A percentile compares a stretch with the other conserved stretches of the same genome.
These are phyloP conservation scores for Firmiana major DNA, from an alignment of 345 rosid species.

Conservation along the genomic window DNA sequence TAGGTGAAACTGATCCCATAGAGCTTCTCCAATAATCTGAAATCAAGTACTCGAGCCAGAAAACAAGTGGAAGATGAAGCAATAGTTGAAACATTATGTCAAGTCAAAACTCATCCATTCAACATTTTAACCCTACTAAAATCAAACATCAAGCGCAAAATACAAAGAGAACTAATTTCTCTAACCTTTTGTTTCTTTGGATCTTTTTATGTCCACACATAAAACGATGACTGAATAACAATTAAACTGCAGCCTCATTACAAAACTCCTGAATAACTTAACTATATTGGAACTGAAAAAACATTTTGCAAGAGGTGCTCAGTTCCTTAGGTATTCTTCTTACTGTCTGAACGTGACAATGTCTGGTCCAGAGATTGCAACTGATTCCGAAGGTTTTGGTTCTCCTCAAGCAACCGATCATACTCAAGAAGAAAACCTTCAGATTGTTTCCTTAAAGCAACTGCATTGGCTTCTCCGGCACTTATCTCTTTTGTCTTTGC, in stretches of 20 bases:
- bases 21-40: not conserved
- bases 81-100: not conserved
- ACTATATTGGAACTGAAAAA: not conserved
- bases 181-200: not conserved
- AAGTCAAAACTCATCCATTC: conserved; percentile 19
- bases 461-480: conserved; percentile 63
- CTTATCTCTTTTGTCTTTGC: conserved; percentile 46
- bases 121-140: not conserved
- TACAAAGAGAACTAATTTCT: not conserved
- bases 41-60: conserved; percentile 10
- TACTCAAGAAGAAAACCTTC: conserved; percentile 94
- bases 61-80: not conserved
- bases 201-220: not conserved
- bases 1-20: conserved; percentile 31
- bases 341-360: conserved; percentile 54
- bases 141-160: too few relatives aligned
- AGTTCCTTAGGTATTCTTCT: conserved; percentile 57
- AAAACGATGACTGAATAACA: conserved; percentile 8
- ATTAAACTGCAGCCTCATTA: conserved; percentile 9
- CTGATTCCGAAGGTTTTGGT: conserved; percentile 61
- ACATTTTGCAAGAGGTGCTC: conserved; percentile 12
- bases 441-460: conserved; percentile 83
- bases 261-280: conserved; percentile 9
- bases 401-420: conserved; percentile 81
- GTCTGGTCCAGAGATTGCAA: conserved; percentile 61